Evolutionary conservation across 2,329 filamentous ascomycete genomes (phyloP).

Genomic region (Cercospora sp.): DNA sequence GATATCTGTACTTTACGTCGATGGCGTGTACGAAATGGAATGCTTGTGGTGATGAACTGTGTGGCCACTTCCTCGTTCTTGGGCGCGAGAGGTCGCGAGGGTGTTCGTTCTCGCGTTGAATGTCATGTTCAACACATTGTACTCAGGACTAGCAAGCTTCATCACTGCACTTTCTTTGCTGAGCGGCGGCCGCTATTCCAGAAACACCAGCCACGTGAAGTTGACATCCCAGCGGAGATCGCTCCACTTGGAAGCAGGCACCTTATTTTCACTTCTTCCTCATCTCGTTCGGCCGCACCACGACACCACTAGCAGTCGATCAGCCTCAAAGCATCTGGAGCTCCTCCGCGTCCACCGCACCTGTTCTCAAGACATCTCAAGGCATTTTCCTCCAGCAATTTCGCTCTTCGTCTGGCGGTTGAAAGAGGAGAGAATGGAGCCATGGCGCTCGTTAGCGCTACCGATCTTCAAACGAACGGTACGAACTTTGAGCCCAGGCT

Average conservation of each 20-base stretch:
- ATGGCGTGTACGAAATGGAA: neutral
- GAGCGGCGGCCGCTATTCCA: neutral
- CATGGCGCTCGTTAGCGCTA: neutral
- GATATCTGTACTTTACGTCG: conserved; percentile 1
- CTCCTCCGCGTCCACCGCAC: neutral
- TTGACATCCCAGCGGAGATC: neutral
- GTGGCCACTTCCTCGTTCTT: neutral
- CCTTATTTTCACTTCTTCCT: neutral
- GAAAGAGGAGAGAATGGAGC: neutral
- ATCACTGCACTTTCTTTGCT: neutral
- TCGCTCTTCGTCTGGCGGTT: neutral
- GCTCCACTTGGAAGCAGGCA: neutral
- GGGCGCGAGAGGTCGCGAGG: neutral
- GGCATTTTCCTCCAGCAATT: neutral
- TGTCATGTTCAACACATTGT: neutral
- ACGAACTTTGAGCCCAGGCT: neutral
- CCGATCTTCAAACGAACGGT: neutral
- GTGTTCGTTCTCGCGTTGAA: neutral
- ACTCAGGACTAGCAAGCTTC: neutral
- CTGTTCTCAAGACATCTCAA: neutral
- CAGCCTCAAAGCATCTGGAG: neutral
- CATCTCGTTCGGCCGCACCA: neutral
- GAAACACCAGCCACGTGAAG: neutral
- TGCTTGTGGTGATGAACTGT: neutral
- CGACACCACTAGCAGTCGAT: neutral